Percentiles rank a stretch among this genome's conserved stretches.
Evolutionary conservation across 495 filamentous ascomycete species (phyloP).

Genomic region (Pseudotulostoma volvatum): DNA sequence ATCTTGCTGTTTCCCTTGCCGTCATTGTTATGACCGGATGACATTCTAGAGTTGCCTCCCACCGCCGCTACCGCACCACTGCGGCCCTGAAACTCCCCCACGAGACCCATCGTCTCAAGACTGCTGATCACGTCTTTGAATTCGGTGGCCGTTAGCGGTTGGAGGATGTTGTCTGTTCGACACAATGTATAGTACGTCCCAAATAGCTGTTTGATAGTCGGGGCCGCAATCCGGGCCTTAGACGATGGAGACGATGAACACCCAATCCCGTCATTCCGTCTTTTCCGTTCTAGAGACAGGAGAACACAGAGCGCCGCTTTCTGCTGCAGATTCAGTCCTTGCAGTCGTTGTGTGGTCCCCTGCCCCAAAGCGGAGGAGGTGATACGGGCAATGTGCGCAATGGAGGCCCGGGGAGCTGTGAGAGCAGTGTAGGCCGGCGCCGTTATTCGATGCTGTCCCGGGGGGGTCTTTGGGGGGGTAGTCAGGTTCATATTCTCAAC

Average conservation of each 20-base stretch:
- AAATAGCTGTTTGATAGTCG: conserved; percentile 64
- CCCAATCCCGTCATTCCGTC: conserved; percentile 20
- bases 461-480: conserved; percentile 28
- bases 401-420: conserved; percentile 78
- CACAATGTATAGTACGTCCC: conserved; percentile 66
- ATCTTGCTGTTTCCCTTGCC: no score
- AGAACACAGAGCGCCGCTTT: conserved; percentile 87
- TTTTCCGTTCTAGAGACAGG: conserved; percentile 55
- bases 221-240: conserved; percentile 37
- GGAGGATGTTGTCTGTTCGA: conserved; percentile 64
- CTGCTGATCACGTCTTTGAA: conserved; percentile 88
- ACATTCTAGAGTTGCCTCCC: conserved; percentile 34
- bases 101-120: conserved; percentile 67
- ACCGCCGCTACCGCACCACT: conserved; percentile 39
- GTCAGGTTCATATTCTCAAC: conserved; percentile 55
- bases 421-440: conserved; percentile 43
- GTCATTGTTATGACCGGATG: no score
- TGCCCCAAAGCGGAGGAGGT: conserved; percentile 76
- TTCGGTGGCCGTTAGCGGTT: conserved; percentile 73
- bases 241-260: conserved; percentile 44
- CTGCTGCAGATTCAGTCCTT: conserved; percentile 83
- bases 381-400: conserved; percentile 78
- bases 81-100: conserved; percentile 58
- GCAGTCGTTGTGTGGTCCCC: conserved; percentile 64
- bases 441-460: conserved; percentile 16